Evolutionary conservation across 108 stramenopile genomes (phyloP).

Genomic region (Discostella stelligeroides): DNA sequence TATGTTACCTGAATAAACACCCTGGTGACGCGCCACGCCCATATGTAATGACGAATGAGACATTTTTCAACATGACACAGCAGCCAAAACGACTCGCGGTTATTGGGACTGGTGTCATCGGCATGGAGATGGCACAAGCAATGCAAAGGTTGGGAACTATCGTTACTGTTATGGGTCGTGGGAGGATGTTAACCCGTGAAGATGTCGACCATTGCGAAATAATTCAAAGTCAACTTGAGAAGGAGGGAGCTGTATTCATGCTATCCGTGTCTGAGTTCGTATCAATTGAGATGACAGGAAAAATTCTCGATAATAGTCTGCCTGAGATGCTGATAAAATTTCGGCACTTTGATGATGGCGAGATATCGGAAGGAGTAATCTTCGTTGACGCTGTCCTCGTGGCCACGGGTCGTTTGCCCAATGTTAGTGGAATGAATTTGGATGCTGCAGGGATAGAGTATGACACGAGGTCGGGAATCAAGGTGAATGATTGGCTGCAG

Average conservation of each 20-base stretch:
- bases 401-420: slow-evolving; percentile 85
- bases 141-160: slow-evolving; percentile 80
- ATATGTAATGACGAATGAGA: slow-evolving; percentile 84
- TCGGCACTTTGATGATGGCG: slow-evolving; percentile 36
- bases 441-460: slow-evolving; percentile 80
- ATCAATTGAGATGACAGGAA: slow-evolving; percentile 54
- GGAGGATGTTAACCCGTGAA: slow-evolving; percentile 73
- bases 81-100: slow-evolving; percentile 78
- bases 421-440: slow-evolving; percentile 84
- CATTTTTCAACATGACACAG: slow-evolving; percentile 82
- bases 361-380: slow-evolving; percentile 23
- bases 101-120: slow-evolving; percentile 90
- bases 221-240: slow-evolving; percentile 61
- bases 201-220: slow-evolving; percentile 70
- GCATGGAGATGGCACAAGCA: slow-evolving; percentile 89
- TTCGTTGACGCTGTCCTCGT: slow-evolving; percentile 72
- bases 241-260: slow-evolving; percentile 65
- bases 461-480: slow-evolving; percentile 68
- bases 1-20: slow-evolving; percentile 53
- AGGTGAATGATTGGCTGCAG: slow-evolving; percentile 81
- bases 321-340: slow-evolving; percentile 57
- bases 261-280: slow-evolving; percentile 51
- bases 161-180: slow-evolving; percentile 79
- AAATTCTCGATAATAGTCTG: slow-evolving; percentile 47
- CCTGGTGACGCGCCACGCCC: slow-evolving; percentile 40